Evolutionary conservation across 192 early-diverging fungal species (phyloP).

Genomic region (Dimargaris cristalligena): DNA sequence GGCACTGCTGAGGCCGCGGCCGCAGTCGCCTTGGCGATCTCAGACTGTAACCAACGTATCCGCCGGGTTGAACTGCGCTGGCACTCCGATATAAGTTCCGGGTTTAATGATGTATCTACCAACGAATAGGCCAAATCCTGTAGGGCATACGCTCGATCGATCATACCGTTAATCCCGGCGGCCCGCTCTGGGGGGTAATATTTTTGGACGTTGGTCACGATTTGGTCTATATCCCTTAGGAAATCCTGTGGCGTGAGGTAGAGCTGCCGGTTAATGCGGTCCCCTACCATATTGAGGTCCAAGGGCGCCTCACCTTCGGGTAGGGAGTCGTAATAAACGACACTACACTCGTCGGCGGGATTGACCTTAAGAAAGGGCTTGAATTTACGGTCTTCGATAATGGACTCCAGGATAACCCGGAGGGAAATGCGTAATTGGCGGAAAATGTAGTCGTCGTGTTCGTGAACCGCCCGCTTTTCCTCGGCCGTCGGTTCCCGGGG

Average conservation of each 20-base stretch:
- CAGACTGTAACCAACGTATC: too few species aligned
- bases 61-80: not conserved
- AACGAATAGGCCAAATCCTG: not conserved
- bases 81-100: not conserved
- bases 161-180: not conserved
- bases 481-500: constrained; percentile 29
- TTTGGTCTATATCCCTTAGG: constrained; percentile 24
- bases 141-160: not conserved
- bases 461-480: constrained; percentile 27
- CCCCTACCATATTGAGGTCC: constrained; percentile 30
- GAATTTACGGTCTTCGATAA: constrained; percentile 28
- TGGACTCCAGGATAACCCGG: constrained; percentile 33
- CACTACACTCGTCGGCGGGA: constrained; percentile 23
- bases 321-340: constrained; percentile 24
- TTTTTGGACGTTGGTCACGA: constrained; percentile 17
- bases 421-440: constrained; percentile 36
- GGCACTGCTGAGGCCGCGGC: too few species aligned
- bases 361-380: constrained; percentile 29
- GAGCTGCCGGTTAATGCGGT: constrained; percentile 23
- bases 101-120: not conserved
- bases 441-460: constrained; percentile 32
- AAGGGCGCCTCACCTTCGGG: constrained; percentile 32
- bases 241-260: constrained; percentile 22
- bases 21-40: not conserved
- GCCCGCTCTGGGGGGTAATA: constrained; percentile 11